These are phyloP conservation scores for Botrytis deweyae DNA, from an alignment of 2,329 filamentous ascomycete species.

Conservation along the genomic window DNA sequence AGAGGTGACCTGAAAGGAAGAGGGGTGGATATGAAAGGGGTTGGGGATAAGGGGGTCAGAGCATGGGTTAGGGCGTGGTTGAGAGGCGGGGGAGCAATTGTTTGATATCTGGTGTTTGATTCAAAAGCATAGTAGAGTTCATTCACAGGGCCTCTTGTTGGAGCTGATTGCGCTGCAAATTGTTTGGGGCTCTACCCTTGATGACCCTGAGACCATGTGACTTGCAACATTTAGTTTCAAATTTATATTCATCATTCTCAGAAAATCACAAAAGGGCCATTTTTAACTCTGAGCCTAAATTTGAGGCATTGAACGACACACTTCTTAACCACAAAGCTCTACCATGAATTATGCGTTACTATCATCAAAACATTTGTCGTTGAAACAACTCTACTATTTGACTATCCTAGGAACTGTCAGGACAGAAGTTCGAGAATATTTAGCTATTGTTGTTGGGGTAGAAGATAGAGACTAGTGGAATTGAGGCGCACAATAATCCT, in stretches of 20 bases:
- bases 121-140: not conserved
- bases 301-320: not conserved
- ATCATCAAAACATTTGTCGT: not conserved
- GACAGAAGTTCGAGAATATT: not conserved
- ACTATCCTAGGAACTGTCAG: not conserved
- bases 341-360: not conserved
- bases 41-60: not conserved
- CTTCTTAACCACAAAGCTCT: not conserved
- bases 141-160: accelerated
- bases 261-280: not conserved
- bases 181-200: not conserved
- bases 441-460: not conserved
- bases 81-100: not conserved
- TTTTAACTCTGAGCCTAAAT: not conserved
- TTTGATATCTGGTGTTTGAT: not conserved
- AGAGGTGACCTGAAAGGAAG: not conserved
- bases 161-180: not conserved
- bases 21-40: not conserved
- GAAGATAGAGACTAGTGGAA: not conserved
- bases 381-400: not conserved
- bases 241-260: not conserved
- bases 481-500: not conserved
- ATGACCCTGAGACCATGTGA: not conserved
- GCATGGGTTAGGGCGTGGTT: not conserved
- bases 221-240: no score